Evolutionary conservation across 768 basidiomycete genomes (phyloP).

Genomic region (Tylopilus sp.): DNA sequence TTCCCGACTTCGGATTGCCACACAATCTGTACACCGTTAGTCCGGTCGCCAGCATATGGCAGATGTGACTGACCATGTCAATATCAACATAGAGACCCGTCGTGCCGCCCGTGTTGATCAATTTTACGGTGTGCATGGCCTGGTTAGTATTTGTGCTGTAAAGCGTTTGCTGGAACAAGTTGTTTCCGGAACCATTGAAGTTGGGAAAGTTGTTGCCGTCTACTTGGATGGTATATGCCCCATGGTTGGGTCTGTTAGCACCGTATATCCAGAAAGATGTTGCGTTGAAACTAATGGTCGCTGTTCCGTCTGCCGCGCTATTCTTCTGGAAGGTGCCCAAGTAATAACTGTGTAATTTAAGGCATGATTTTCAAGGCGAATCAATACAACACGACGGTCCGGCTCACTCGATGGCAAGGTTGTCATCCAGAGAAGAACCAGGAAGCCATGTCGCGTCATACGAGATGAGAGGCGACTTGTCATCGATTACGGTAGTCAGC

Average conservation of each 20-base stretch:
- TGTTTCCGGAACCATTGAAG: conserved; percentile 28
- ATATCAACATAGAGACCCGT: conserved; percentile 41
- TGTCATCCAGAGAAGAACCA: conserved; percentile 18
- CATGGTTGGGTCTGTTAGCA: conserved; percentile 46
- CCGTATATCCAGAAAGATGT: conserved; percentile 48
- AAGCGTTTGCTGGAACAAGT: conserved; percentile 39
- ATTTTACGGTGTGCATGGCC: conserved; percentile 35
- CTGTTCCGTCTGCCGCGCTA: conserved; percentile 28
- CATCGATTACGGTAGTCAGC: conserved; percentile 23
- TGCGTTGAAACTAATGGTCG: conserved; percentile 47
- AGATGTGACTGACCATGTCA: conserved; percentile 36
- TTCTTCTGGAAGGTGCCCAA: conserved; percentile 39
- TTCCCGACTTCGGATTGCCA: conserved; percentile 29
- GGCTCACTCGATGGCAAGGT: conserved; percentile 17
- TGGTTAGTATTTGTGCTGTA: conserved; percentile 34
- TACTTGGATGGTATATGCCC: conserved; percentile 41
- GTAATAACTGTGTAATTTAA: conserved; percentile 32
- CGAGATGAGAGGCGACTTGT: conserved; percentile 31
- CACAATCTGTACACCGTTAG: conserved; percentile 15
- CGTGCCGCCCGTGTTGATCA: conserved; percentile 27
- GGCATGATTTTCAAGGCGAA: background rate
- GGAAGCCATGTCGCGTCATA: conserved; percentile 25
- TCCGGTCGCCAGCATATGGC: background rate
- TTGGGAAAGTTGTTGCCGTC: conserved; percentile 32
- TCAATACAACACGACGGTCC: background rate